phyloP scores from a whole-genome alignment of 1,284 basidiomycete species.

The Ustilago bromivora region DNA sequence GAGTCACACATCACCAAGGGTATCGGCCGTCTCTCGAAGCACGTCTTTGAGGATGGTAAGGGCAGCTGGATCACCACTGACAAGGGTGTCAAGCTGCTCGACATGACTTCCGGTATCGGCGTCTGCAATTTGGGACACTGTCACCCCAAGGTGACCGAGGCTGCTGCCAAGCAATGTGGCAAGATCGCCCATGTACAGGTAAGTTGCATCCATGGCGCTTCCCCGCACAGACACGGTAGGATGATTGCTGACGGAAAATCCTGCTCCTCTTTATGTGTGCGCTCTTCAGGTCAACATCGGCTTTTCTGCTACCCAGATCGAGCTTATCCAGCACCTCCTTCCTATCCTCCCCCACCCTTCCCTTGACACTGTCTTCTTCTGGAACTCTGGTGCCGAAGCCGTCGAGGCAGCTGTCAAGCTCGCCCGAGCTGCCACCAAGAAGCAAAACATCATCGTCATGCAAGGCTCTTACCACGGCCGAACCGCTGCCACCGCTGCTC shows the following conservation, averaged over 20 bases:
- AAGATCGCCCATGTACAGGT: constrained; percentile 66
- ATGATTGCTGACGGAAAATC: neutral
- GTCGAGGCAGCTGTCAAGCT: constrained; percentile 79
- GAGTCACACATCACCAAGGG: constrained; percentile 63
- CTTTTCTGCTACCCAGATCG: constrained; percentile 57
- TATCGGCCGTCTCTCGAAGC: constrained; percentile 61
- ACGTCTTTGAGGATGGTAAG: constrained; percentile 61
- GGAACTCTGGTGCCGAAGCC: constrained; percentile 94
- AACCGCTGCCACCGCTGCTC: constrained; percentile 80
- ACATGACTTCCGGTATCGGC: constrained; percentile 67
- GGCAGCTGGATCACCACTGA: constrained; percentile 63
- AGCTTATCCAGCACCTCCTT: constrained; percentile 57
- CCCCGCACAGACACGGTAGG: neutral
- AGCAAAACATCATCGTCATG: constrained; percentile 90
- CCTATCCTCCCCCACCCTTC: constrained; percentile 81
- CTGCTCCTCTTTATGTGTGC: neutral
- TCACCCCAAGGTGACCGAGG: constrained; percentile 64
- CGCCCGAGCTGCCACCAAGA: constrained; percentile 80
- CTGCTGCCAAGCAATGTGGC: constrained; percentile 63
- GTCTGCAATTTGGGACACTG: constrained; percentile 68
- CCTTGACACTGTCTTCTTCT: constrained; percentile 82
- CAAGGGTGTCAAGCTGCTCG: constrained; percentile 60
- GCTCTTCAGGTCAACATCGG: constrained; percentile 63
- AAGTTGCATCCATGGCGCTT: neutral
- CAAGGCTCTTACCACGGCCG: constrained; percentile 73